Percentiles rank a stretch among this genome's conserved stretches.
These are phyloP conservation scores for Triticum turgidum DNA, from an alignment of 176 grass and related monocot genomes.

Conservation along the genomic window DNA sequence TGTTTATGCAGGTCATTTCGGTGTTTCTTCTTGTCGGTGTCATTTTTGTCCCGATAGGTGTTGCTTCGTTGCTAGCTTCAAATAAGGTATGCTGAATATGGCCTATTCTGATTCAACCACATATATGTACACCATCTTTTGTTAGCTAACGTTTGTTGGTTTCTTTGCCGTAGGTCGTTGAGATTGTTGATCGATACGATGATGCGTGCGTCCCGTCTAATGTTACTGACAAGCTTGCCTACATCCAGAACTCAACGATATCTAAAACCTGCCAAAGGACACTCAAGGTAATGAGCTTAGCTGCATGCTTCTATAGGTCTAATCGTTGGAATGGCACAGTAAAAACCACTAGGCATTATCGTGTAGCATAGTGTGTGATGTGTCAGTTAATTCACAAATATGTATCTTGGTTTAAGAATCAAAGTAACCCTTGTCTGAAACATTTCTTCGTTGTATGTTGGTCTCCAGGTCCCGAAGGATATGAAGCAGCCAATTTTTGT, in stretches of 20 bases:
- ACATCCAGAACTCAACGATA: slow-evolving; percentile 51
- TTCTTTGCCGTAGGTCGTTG: slow-evolving; percentile 69
- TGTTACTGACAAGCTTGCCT: slow-evolving; percentile 65
- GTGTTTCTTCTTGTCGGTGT: slow-evolving; percentile 70
- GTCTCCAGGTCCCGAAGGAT: slow-evolving; percentile 79
- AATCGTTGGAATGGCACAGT: background rate
- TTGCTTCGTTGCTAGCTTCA: slow-evolving; percentile 69
- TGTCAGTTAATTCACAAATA: background rate
- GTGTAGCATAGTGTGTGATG: background rate
- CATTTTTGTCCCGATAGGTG: slow-evolving; percentile 85
- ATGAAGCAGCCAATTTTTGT: slow-evolving; percentile 88
- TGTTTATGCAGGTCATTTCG: slow-evolving; percentile 63
- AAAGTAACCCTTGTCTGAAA: slow-evolving; percentile 19
- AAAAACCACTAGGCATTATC: background rate
- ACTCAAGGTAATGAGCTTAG: slow-evolving; percentile 57
- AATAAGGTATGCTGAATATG: slow-evolving; percentile 47
- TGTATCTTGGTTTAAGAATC: background rate
- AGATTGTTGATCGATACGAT: slow-evolving; percentile 85
- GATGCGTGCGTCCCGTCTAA: slow-evolving; percentile 45
- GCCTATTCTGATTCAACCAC: background rate
- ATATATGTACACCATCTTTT: slow-evolving; percentile 4
- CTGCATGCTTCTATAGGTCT: slow-evolving; percentile 7
- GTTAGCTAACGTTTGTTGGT: background rate
- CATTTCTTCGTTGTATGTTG: background rate
- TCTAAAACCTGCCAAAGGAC: slow-evolving; percentile 60